phyloP scores from a whole-genome alignment of 1,139 yeast genomes.

The Blastobotrys illinoisensis region DNA sequence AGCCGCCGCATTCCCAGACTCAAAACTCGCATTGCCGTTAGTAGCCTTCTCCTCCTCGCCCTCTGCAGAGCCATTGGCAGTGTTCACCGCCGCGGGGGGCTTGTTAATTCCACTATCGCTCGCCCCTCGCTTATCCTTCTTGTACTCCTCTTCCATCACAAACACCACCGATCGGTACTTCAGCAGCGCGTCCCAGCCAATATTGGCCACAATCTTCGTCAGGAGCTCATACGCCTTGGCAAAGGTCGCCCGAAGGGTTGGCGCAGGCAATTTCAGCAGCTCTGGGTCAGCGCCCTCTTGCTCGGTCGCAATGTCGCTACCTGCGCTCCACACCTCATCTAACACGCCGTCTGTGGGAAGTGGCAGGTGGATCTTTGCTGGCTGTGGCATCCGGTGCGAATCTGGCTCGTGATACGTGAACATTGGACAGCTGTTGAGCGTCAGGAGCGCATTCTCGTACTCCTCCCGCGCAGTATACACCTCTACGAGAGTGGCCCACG shows the following conservation, averaged over 20 bases:
- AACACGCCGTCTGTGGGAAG: constrained; percentile 69
- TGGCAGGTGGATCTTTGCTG: constrained; percentile 68
- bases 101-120: neutral
- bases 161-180: constrained; percentile 76
- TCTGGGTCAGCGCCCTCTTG: constrained; percentile 58
- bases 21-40: constrained; percentile 5
- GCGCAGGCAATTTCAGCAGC: constrained; percentile 67
- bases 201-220: constrained; percentile 58
- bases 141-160: constrained; percentile 91
- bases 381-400: constrained; percentile 49
- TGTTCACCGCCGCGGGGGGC: constrained; percentile 26
- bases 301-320: constrained; percentile 15
- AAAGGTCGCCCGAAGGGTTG: constrained; percentile 71
- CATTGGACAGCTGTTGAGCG: constrained; percentile 92
- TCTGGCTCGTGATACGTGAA: constrained; percentile 60
- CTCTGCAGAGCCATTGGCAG: constrained; percentile 13
- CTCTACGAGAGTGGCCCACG: constrained; percentile 75
- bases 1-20: constrained; percentile 1
- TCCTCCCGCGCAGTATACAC: constrained; percentile 68
- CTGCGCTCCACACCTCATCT: constrained; percentile 44
- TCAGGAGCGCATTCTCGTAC: constrained; percentile 68
- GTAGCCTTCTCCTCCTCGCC: constrained; percentile 6
- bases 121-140: constrained; percentile 31
- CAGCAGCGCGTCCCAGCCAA: constrained; percentile 90
- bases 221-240: constrained; percentile 73